A percentile compares a stretch with the other conserved stretches of the same genome.
Conservation (phyloP, 257 asterid species). For the Rauvolfia tetraphylla region DNA sequence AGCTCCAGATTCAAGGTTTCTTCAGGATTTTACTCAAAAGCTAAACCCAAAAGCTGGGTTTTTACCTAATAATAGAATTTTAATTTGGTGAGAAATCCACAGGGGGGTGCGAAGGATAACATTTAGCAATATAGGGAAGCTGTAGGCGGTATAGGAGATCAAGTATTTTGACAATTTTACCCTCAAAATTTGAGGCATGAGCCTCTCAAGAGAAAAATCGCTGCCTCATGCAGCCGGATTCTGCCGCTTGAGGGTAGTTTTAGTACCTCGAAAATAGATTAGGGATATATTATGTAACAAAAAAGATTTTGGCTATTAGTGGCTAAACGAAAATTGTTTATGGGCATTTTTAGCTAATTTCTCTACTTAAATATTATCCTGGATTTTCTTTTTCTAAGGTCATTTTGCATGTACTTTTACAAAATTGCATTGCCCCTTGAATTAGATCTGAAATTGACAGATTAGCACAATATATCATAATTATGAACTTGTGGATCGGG, state of each 20-base stretch:
- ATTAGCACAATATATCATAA: background rate
- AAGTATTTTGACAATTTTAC: no score
- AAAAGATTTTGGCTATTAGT: no score
- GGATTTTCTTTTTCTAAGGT: background rate
- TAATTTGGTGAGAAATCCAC: conserved; percentile 39
- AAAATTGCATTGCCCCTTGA: background rate
- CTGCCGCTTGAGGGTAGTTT: no score
- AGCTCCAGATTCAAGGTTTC: conserved; percentile 27
- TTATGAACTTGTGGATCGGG: background rate
- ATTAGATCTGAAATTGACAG: background rate
- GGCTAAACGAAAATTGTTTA: no score
- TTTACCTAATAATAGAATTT: conserved; percentile 18
- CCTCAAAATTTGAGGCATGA: no score
- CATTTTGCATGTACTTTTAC: background rate
- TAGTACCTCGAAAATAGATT: no score
- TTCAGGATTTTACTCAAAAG: conserved; percentile 26
- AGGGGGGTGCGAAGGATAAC: conserved; percentile 33
- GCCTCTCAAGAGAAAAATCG: no score
- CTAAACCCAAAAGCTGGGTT: conserved; percentile 30
- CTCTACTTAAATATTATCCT: background rate
- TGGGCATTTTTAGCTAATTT: no score
- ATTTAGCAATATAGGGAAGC: conserved; percentile 62
- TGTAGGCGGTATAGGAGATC: no score
- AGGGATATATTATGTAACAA: no score
- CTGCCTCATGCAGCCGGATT: no score